phyloP scores from a whole-genome alignment of 306 rosid species.

The Acacia acuminata region DNA sequence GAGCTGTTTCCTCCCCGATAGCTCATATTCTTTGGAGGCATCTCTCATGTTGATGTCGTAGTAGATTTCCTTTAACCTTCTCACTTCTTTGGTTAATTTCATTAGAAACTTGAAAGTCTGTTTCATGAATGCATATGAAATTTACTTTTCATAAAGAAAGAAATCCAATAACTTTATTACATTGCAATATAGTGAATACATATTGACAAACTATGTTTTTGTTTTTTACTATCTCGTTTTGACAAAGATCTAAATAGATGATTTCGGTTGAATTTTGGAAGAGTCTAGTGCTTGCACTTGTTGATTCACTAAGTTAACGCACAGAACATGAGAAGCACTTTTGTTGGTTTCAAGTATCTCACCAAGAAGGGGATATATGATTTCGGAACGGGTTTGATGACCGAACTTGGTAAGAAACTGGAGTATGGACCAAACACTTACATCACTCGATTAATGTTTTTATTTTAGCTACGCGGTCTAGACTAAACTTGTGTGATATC shows the following conservation, averaged over 20 bases:
- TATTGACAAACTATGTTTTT: slow-evolving; percentile 23
- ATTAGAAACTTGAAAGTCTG: slow-evolving; percentile 3
- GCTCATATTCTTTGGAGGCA: neutral
- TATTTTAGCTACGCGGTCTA: neutral
- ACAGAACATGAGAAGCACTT: slow-evolving; percentile 32
- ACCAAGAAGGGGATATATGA: slow-evolving; percentile 95
- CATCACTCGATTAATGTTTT: neutral
- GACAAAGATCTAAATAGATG: slow-evolving; percentile 50
- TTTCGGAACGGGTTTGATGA: slow-evolving; percentile 99
- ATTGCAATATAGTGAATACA: neutral
- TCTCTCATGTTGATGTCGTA: neutral
- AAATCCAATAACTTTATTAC: neutral
- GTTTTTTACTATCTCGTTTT: slow-evolving; percentile 60
- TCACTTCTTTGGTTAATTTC: slow-evolving; percentile 25
- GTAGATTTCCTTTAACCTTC: neutral
- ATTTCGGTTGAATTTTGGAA: slow-evolving; percentile 40
- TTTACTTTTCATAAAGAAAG: neutral
- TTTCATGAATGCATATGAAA: slow-evolving; percentile 1
- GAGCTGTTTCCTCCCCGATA: slow-evolving; percentile 13
- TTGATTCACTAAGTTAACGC: neutral
- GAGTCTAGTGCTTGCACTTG: neutral
- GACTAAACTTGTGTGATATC: too few species aligned
- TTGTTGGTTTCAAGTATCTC: slow-evolving; percentile 81
- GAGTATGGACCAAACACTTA: neutral
- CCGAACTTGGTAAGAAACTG: slow-evolving; percentile 80